Percentiles rank a stretch among this genome's conserved stretches.
These are phyloP conservation scores for Fusarium nematophilum DNA, from an alignment of 2,329 filamentous ascomycete species.

Conservation along the genomic window DNA sequence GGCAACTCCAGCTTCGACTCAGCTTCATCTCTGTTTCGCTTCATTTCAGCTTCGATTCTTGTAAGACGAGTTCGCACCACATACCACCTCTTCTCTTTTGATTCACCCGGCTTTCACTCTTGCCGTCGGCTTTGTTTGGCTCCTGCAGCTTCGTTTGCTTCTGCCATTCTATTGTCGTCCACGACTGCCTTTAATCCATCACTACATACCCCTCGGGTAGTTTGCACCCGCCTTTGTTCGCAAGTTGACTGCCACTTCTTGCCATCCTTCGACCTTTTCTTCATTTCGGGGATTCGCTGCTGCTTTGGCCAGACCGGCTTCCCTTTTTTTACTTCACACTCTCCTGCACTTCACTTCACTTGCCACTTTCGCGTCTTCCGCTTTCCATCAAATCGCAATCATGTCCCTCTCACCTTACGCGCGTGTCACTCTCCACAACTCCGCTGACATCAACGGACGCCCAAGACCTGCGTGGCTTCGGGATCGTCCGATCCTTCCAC, in stretches of 20 bases:
- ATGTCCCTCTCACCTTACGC: slow-evolving; percentile 23
- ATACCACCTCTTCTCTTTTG: slow-evolving; percentile 1
- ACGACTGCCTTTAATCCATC: slow-evolving; percentile 1
- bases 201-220: not conserved
- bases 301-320: slow-evolving; percentile 8
- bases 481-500: slow-evolving; percentile 10
- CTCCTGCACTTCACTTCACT: slow-evolving; percentile 7
- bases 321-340: not conserved
- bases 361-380: not conserved
- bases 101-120: slow-evolving; percentile 8
- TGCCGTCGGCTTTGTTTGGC: slow-evolving; percentile 15
- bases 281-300: slow-evolving; percentile 4
- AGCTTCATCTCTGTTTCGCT: slow-evolving; percentile 11
- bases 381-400: not conserved
- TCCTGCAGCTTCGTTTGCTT: slow-evolving; percentile 18
- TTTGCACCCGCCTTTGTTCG: slow-evolving; percentile 7
- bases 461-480: slow-evolving; percentile 15
- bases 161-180: slow-evolving; percentile 5
- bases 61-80: slow-evolving; percentile 15
- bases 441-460: slow-evolving; percentile 22
- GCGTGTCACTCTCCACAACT: slow-evolving; percentile 15
- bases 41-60: slow-evolving; percentile 7
- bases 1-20: slow-evolving; percentile 16
- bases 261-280: not conserved
- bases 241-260: not conserved